These are phyloP conservation scores for Suillus fuscotomentosus DNA, from an alignment of 768 basidiomycete genomes.

Conservation along the genomic window DNA sequence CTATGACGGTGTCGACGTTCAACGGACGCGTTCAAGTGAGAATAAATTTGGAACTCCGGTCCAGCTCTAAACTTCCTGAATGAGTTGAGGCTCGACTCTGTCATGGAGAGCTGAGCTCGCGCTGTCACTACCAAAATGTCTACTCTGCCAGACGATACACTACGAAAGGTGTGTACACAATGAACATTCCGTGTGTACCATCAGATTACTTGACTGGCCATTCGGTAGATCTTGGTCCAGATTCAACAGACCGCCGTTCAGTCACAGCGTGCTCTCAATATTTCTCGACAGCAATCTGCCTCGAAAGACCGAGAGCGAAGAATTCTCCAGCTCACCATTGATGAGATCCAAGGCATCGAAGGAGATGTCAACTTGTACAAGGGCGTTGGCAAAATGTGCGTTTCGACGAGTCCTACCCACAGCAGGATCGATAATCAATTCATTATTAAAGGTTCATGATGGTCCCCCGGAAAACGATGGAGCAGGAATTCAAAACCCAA, in stretches of 20 bases:
- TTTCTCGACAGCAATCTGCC: slow-evolving; percentile 72
- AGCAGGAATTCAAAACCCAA: slow-evolving; percentile 66
- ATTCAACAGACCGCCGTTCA: slow-evolving; percentile 89
- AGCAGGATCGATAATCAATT: slow-evolving; percentile 1
- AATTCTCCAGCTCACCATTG: slow-evolving; percentile 85
- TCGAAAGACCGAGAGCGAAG: slow-evolving; percentile 87
- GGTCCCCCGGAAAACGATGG: slow-evolving; percentile 78
- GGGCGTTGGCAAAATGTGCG: slow-evolving; percentile 93
- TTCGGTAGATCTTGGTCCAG: slow-evolving; percentile 78
- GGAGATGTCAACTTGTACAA: slow-evolving; percentile 84
- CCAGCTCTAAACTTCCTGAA: not conserved
- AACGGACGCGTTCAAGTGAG: slow-evolving; percentile 23
- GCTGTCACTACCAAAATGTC: slow-evolving; percentile 42
- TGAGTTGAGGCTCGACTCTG: not conserved
- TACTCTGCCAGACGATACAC: slow-evolving; percentile 72
- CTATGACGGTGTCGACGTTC: slow-evolving; percentile 6
- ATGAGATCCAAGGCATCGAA: slow-evolving; percentile 72
- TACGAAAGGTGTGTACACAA: slow-evolving; percentile 59
- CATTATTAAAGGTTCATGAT: slow-evolving; percentile 75
- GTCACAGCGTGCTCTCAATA: slow-evolving; percentile 74
- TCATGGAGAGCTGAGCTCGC: not conserved
- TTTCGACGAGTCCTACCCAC: slow-evolving; percentile 4
- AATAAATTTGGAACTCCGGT: slow-evolving; percentile 36
- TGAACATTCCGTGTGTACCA: slow-evolving; percentile 1
- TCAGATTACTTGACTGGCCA: slow-evolving; percentile 18